A percentile compares a stretch with the other conserved stretches of the same genome.
These are phyloP conservation scores for Lycium barbarum DNA, from an alignment of 257 asterid genomes.

Conservation along the genomic window DNA sequence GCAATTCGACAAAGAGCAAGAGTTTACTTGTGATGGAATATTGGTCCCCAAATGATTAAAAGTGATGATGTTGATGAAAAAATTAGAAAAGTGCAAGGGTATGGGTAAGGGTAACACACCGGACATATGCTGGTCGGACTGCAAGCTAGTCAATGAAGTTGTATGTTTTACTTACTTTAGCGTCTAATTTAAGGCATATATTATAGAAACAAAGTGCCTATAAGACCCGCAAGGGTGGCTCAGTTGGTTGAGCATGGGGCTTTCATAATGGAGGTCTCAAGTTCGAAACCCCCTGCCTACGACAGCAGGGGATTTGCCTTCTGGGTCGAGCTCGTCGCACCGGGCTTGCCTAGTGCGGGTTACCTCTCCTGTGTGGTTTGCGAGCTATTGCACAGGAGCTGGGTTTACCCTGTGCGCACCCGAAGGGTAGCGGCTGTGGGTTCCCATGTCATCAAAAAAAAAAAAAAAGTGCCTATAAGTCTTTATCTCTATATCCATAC, in stretches of 20 bases:
- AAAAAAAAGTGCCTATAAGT: not conserved
- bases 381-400: too few species aligned
- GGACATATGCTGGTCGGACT: not conserved
- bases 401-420: too few species aligned
- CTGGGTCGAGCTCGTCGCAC: too few species aligned
- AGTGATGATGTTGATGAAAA: not conserved
- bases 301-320: too few species aligned
- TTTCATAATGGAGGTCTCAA: too few species aligned
- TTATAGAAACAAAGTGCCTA: not conserved
- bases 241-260: too few species aligned
- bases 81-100: not conserved
- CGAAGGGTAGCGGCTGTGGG: too few species aligned
- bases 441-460: too few species aligned
- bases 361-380: too few species aligned
- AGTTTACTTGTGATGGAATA: not conserved
- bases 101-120: not conserved
- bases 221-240: too few species aligned
- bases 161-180: not conserved
- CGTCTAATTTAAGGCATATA: not conserved
- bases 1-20: not conserved
- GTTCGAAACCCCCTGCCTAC: too few species aligned
- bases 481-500: not conserved
- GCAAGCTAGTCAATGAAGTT: conserved; percentile 13
- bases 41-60: not conserved
- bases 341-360: too few species aligned